These are phyloP conservation scores for Nakaseomyces nivariensis DNA, from an alignment of 1,139 yeast genomes.

Conservation along the genomic window DNA sequence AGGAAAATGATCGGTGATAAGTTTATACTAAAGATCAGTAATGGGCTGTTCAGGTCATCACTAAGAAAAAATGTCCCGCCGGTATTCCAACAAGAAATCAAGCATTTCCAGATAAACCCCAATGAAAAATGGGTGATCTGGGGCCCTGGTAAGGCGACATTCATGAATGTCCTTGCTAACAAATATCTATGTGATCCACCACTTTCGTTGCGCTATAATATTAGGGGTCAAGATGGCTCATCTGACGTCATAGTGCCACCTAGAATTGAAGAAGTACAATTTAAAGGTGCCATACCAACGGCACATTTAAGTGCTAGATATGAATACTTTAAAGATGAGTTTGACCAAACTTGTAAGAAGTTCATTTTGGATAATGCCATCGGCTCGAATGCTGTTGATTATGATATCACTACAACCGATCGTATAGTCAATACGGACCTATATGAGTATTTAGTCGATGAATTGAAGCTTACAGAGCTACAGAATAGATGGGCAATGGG, in stretches of 20 bases:
- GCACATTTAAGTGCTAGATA: slow-evolving; percentile 84
- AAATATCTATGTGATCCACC: slow-evolving; percentile 24
- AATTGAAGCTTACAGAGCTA: slow-evolving; percentile 47
- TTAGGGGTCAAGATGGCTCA: slow-evolving; percentile 5
- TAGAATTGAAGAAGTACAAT: slow-evolving; percentile 41
- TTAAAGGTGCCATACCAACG: slow-evolving; percentile 53
- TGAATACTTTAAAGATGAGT: slow-evolving; percentile 74
- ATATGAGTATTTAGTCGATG: slow-evolving; percentile 37
- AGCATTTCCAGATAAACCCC: slow-evolving; percentile 22
- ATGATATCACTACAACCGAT: slow-evolving; percentile 22
- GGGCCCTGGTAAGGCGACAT: slow-evolving; percentile 25
- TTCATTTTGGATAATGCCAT: slow-evolving; percentile 39
- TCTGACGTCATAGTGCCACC: background rate
- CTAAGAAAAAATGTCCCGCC: slow-evolving; percentile 15
- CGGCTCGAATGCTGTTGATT: slow-evolving; percentile 22
- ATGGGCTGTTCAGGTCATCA: slow-evolving; percentile 25
- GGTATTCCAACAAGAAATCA: slow-evolving; percentile 23
- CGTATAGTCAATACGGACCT: slow-evolving; percentile 28
- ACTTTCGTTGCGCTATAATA: slow-evolving; percentile 15
- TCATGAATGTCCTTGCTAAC: slow-evolving; percentile 20
- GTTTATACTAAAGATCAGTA: slow-evolving; percentile 14
- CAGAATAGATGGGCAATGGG: slow-evolving; percentile 73
- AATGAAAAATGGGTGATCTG: slow-evolving; percentile 28
- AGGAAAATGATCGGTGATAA: background rate
- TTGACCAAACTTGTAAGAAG: slow-evolving; percentile 62